Evolutionary conservation across 768 basidiomycete genomes (phyloP).

Genomic region (Rhizopogon sp.): DNA sequence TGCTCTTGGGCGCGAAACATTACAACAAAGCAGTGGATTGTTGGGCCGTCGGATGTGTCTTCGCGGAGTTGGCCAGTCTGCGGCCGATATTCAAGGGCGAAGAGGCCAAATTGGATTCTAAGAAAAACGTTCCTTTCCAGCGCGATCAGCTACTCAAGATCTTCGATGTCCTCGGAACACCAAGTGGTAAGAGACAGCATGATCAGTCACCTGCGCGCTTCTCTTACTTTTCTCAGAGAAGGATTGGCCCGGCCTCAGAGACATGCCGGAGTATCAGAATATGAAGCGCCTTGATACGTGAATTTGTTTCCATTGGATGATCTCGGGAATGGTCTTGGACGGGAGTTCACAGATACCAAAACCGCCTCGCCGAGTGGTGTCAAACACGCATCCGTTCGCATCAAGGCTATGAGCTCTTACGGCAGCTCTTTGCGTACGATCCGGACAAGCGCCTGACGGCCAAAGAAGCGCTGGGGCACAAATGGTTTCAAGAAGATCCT

Average conservation of each 20-base stretch:
- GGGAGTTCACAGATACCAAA: constrained; percentile 42
- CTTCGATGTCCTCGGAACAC: constrained; percentile 91
- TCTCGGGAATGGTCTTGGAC: constrained; percentile 1
- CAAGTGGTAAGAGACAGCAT: constrained; percentile 55
- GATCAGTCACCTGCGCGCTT: background rate
- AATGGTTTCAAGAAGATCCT: constrained; percentile 93
- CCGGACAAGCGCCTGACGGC: constrained; percentile 85
- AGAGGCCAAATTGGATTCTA: constrained; percentile 94
- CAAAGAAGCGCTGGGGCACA: constrained; percentile 72
- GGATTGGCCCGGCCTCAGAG: constrained; percentile 80
- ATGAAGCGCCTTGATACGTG: constrained; percentile 77
- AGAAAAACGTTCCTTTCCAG: constrained; percentile 98
- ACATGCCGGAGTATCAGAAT: constrained; percentile 86
- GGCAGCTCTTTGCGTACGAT: constrained; percentile 83
- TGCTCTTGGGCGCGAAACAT: constrained; percentile 93
- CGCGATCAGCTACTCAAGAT: constrained; percentile 93
- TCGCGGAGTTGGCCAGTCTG: constrained; percentile 90
- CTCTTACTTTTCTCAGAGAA: constrained; percentile 45
- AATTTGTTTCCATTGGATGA: constrained; percentile 19
- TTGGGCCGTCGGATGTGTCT: constrained; percentile 98
- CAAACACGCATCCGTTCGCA: constrained; percentile 52
- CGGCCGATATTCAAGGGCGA: constrained; percentile 99
- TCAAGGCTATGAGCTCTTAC: constrained; percentile 79
- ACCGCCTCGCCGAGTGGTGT: constrained; percentile 73
- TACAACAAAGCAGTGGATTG: constrained; percentile 96